Evolutionary conservation across 2,329 filamentous ascomycete species (phyloP).

Genomic region (Chaetomium globosum): DNA sequence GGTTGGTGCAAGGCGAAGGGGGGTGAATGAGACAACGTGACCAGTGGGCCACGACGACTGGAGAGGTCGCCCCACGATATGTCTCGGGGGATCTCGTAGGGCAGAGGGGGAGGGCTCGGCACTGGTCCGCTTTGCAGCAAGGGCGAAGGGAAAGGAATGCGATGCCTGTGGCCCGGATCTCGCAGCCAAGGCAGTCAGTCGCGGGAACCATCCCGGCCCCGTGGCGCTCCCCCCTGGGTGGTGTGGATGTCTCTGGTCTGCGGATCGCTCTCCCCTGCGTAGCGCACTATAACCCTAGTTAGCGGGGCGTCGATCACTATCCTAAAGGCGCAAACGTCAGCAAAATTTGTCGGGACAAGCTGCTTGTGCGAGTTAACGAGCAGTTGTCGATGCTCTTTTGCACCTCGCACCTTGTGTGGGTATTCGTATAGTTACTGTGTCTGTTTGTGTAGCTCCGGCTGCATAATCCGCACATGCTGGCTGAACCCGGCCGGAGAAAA

Average conservation of each 20-base stretch:
- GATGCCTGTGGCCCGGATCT: constrained; percentile 8
- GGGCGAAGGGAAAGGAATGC: constrained; percentile 12
- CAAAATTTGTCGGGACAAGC: constrained; percentile 12
- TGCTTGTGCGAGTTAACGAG: neutral
- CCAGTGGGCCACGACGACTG: constrained; percentile 9
- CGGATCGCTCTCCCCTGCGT: constrained; percentile 17
- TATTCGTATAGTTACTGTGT: neutral
- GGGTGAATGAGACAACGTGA: constrained; percentile 20
- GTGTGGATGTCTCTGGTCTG: neutral
- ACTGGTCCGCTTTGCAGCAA: constrained; percentile 7
- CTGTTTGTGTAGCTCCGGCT: neutral
- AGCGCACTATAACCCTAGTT: constrained; percentile 8
- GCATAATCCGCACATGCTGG: constrained; percentile 8
- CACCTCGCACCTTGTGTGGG: neutral
- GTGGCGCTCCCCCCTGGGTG: constrained; percentile 6
- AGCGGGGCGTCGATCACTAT: constrained; percentile 27
- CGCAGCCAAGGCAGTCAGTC: neutral
- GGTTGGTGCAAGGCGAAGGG: constrained; percentile 14
- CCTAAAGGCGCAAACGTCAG: neutral
- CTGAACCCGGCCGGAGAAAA: neutral
- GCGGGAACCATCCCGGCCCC: constrained; percentile 17
- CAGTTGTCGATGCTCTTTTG: neutral
- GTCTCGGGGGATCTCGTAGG: constrained; percentile 26
- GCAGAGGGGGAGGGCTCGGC: constrained; percentile 21
- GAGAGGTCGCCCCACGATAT: constrained; percentile 4